phyloP scores from a whole-genome alignment of 495 filamentous ascomycete genomes.

The Penicillium chermesinum region DNA sequence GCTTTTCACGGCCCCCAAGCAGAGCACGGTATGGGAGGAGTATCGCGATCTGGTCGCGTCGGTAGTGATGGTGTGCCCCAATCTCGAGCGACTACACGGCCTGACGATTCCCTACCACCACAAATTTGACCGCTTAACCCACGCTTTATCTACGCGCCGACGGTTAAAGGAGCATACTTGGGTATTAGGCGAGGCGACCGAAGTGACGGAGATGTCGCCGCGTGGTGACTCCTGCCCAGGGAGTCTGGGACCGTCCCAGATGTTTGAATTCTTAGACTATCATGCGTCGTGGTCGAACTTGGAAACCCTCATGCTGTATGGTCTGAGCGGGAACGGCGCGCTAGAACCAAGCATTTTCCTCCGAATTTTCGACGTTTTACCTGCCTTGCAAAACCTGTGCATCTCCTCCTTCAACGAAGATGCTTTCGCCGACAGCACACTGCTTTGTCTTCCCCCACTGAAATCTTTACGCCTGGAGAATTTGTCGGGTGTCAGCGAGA shows the following conservation, averaged over 20 bases:
- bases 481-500: constrained; percentile 70
- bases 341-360: constrained; percentile 63
- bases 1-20: constrained; percentile 45
- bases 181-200: constrained; percentile 55
- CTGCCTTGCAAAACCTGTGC: constrained; percentile 65
- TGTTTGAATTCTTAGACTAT: constrained; percentile 62
- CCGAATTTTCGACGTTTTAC: constrained; percentile 61
- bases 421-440: constrained; percentile 66
- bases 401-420: constrained; percentile 67
- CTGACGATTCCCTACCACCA: constrained; percentile 66
- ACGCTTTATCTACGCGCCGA: constrained; percentile 71
- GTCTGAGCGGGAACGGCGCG: constrained; percentile 49
- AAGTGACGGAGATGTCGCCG: constrained; percentile 39
- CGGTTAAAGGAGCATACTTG: constrained; percentile 75
- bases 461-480: constrained; percentile 70
- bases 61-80: constrained; percentile 81
- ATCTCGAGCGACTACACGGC: constrained; percentile 70
- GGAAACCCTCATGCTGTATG: constrained; percentile 71
- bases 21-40: constrained; percentile 47
- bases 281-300: constrained; percentile 68
- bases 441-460: constrained; percentile 66
- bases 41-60: constrained; percentile 72
- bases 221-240: constrained; percentile 45
- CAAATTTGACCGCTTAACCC: constrained; percentile 66
- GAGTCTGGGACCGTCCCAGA: constrained; percentile 56